A percentile compares a stretch with the other conserved stretches of the same genome.
These are phyloP conservation scores for Exophiala alcalophila DNA, from an alignment of 2,329 filamentous ascomycete genomes.

Conservation along the genomic window DNA sequence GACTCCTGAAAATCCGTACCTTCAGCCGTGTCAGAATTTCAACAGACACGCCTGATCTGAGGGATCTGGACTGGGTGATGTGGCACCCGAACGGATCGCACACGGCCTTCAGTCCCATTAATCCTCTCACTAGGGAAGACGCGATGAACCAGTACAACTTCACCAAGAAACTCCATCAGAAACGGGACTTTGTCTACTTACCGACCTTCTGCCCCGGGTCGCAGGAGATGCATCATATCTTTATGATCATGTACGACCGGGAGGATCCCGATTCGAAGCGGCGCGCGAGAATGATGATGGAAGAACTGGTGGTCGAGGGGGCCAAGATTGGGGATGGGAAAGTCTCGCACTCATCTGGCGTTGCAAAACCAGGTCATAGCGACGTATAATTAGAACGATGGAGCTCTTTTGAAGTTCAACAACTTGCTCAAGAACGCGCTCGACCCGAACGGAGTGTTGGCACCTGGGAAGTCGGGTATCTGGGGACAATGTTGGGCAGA, in stretches of 20 bases:
- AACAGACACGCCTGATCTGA: too few species aligned
- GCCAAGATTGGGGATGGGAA: too few species aligned
- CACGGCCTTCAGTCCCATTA: slow-evolving; percentile 36
- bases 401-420: slow-evolving; percentile 44
- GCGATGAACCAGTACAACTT: slow-evolving; percentile 40
- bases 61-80: too few species aligned
- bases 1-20: too few species aligned
- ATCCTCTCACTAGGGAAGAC: slow-evolving; percentile 43
- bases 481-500: too few species aligned
- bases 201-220: slow-evolving; percentile 43
- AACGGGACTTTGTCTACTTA: slow-evolving; percentile 43
- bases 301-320: slow-evolving; percentile 40
- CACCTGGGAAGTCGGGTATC: slow-evolving; percentile 47
- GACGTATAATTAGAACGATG: slow-evolving; percentile 44
- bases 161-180: slow-evolving; percentile 35
- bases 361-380: slow-evolving; percentile 46
- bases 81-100: too few species aligned
- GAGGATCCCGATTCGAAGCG: slow-evolving; percentile 21
- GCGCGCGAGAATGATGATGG: slow-evolving; percentile 28
- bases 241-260: slow-evolving; percentile 9
- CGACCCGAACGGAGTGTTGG: slow-evolving; percentile 49
- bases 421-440: slow-evolving; percentile 47
- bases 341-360: slow-evolving; percentile 47
- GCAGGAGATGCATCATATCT: slow-evolving; percentile 44
- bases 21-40: too few species aligned